Evolutionary conservation across 495 filamentous ascomycete species (phyloP).

Genomic region (Xylaria acuta): DNA sequence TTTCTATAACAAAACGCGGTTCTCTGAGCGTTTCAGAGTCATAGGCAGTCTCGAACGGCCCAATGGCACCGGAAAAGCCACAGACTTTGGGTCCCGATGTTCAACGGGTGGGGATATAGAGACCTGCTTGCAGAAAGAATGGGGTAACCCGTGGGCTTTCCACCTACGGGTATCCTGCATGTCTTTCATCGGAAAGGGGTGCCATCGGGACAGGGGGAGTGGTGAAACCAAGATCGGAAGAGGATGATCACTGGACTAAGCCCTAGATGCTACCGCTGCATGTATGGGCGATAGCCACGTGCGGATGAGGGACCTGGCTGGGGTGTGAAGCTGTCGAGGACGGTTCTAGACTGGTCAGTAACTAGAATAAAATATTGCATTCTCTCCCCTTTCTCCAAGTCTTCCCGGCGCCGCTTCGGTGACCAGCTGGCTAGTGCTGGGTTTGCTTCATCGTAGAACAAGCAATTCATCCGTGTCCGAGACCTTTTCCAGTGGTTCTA

Average conservation of each 20-base stretch:
- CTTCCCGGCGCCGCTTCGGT: neutral
- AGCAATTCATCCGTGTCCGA: neutral
- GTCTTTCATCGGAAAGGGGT: neutral
- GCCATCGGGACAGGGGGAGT: conserved; percentile 4
- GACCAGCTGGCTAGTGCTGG: neutral
- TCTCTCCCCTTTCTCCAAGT: neutral
- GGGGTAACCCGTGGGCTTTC: neutral
- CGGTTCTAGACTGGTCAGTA: neutral
- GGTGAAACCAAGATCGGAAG: conserved; percentile 14
- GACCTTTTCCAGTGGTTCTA: neutral
- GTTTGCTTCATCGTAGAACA: neutral
- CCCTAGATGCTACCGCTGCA: conserved; percentile 4
- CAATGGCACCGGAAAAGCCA: neutral
- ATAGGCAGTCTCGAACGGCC: neutral
- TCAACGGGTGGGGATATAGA: neutral
- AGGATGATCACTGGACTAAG: conserved; percentile 15
- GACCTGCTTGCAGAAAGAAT: conserved; percentile 11
- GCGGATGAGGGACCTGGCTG: neutral
- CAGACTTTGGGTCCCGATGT: neutral
- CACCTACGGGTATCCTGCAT: conserved; percentile 6
- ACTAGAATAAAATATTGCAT: neutral
- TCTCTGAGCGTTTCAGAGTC: neutral
- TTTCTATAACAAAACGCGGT: neutral
- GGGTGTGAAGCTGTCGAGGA: neutral
- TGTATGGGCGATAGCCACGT: conserved; percentile 13